A percentile compares a stretch with the other conserved stretches of the same genome.
These are phyloP conservation scores for Yamagishiella unicocca DNA, from an alignment of 139 green algal genomes.

Conservation along the genomic window DNA sequence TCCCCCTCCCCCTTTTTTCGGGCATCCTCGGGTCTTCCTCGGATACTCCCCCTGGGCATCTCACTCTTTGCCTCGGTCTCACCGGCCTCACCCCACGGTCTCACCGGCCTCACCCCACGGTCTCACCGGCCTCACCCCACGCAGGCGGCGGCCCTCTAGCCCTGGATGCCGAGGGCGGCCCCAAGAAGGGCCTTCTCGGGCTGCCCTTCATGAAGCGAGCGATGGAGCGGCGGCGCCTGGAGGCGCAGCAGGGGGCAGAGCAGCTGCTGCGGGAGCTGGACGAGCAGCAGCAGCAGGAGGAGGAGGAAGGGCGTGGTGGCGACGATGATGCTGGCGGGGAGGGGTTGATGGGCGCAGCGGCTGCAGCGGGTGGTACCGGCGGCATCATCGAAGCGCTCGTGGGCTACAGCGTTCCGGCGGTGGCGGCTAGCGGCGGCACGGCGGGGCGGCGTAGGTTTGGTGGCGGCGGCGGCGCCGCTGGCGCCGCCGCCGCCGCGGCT, in stretches of 20 bases:
- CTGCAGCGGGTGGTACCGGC: not conserved
- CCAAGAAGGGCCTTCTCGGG: constrained; percentile 84
- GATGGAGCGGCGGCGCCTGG: constrained; percentile 72
- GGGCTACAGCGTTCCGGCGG: constrained; percentile 4
- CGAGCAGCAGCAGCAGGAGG: constrained; percentile 36
- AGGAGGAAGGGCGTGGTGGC: not conserved
- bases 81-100: no score
- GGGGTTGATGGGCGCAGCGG: not conserved
- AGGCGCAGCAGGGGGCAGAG: constrained; percentile 75
- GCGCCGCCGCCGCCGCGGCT: not conserved
- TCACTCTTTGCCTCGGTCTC: no score
- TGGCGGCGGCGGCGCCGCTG: not conserved
- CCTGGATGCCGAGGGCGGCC: constrained; percentile 15
- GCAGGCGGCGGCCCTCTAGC: not conserved
- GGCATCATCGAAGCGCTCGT: not conserved
- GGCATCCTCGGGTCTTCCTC: no score
- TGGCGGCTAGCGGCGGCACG: not conserved
- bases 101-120: no score
- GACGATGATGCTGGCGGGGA: not conserved
- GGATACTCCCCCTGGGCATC: no score
- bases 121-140: no score
- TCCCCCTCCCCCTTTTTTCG: no score
- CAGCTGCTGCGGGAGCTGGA: constrained; percentile 62
- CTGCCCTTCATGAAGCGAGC: constrained; percentile 96
- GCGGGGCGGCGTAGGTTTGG: constrained; percentile 49